Conservation (phyloP, 768 basidiomycete genomes). For the Pisolithus albus region DNA sequence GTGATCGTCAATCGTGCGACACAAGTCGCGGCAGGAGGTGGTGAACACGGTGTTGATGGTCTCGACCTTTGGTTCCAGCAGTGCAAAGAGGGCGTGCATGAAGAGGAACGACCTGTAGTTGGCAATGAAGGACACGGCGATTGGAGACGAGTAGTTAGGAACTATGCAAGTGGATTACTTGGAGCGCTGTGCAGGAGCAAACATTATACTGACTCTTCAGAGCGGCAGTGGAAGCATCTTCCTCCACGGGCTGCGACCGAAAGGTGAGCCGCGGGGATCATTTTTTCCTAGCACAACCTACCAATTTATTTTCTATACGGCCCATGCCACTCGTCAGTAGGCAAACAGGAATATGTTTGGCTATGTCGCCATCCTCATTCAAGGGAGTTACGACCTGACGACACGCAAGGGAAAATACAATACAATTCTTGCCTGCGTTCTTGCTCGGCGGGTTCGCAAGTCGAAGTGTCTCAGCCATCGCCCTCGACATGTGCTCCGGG, state of each 20-base stretch:
- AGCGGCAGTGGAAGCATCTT: conserved; percentile 3
- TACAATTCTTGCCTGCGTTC: conserved; percentile 12
- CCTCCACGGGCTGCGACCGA: conserved; percentile 8
- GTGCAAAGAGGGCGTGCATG: conserved; percentile 16
- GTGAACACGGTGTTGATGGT: conserved; percentile 17
- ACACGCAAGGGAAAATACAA: conserved; percentile 17
- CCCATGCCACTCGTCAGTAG: conserved; percentile 17
- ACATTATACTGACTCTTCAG: conserved; percentile 4
- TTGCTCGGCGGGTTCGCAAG: conserved; percentile 5
- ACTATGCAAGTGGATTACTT: conserved; percentile 1
- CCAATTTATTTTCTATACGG: conserved; percentile 17
- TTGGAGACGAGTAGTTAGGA: conserved; percentile 10
- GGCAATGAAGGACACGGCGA: conserved; percentile 13
- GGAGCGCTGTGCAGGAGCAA: no score
- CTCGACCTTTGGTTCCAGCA: conserved; percentile 15
- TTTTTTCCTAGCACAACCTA: not conserved
- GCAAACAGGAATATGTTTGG: conserved; percentile 10
- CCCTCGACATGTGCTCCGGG: conserved; percentile 14
- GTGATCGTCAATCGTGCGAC: conserved; percentile 11
- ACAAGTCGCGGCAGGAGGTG: conserved; percentile 17
- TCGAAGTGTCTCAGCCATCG: conserved; percentile 6
- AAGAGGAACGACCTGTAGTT: conserved; percentile 19
- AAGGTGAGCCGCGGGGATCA: not conserved
- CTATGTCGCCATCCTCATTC: conserved; percentile 6
- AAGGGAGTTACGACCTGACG: conserved; percentile 8